phyloP scores from a whole-genome alignment of 2,329 filamentous ascomycete species.

The Rhynchosporium graminicola region DNA sequence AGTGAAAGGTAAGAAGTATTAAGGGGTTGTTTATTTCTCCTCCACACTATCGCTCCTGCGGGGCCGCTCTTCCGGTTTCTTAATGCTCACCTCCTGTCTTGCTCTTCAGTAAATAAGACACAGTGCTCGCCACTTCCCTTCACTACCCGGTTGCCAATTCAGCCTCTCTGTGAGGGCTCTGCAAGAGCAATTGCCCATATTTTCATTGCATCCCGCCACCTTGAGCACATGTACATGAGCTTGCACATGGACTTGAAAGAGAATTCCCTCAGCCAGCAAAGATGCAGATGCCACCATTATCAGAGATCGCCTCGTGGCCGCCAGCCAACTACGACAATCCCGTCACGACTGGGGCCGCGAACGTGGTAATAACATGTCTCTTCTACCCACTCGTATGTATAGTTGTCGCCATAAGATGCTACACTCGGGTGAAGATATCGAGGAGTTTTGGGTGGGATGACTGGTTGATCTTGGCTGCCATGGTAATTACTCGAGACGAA shows the following conservation, averaged over 20 bases:
- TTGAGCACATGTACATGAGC: no score
- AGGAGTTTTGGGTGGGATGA: conserved; percentile 51
- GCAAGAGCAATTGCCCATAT: no score
- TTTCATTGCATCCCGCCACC: no score
- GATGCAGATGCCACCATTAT: conserved; percentile 46
- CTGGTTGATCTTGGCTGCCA: conserved; percentile 46
- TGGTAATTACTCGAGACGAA: conserved; percentile 37
- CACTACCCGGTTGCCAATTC: neutral
- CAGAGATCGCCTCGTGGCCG: conserved; percentile 48
- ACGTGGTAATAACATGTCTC: conserved; percentile 46
- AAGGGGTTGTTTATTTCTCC: no score
- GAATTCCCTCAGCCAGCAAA: neutral
- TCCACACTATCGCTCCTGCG: no score
- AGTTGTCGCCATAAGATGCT: conserved; percentile 48
- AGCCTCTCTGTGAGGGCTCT: neutral
- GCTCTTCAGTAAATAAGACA: no score
- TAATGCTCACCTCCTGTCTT: neutral
- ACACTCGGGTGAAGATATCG: conserved; percentile 47
- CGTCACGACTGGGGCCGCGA: conserved; percentile 45
- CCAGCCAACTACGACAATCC: conserved; percentile 50
- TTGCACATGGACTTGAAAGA: neutral
- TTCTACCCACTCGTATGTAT: conserved; percentile 45
- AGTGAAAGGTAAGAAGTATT: no score
- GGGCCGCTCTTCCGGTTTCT: no score
- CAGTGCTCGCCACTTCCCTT: no score